Evolutionary conservation across 2,329 filamentous ascomycete species (phyloP).

Genomic region (Chalaropsis thielavioides): DNA sequence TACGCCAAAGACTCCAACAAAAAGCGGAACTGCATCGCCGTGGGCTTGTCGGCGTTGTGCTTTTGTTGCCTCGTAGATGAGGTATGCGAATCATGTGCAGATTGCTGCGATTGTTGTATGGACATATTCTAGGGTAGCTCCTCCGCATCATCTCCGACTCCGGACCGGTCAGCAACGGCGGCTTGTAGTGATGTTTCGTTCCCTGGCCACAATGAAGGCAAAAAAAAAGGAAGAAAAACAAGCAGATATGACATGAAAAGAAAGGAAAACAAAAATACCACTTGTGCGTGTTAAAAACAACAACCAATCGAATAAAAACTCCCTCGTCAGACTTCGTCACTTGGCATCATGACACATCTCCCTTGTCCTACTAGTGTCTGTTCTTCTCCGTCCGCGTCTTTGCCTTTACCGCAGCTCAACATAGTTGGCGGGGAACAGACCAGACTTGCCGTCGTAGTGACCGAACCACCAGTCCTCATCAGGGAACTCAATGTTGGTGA

Average conservation of each 20-base stretch:
- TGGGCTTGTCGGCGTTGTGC: conserved; percentile 31
- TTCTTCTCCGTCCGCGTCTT: neutral
- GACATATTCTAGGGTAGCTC: conserved; percentile 19
- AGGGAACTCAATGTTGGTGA: conserved; percentile 79
- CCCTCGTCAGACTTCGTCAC: neutral
- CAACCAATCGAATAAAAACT: neutral
- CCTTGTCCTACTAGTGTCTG: neutral
- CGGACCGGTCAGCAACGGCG: too few species aligned
- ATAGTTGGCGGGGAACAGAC: conserved; percentile 71
- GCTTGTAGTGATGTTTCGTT: neutral
- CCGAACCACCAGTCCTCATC: conserved; percentile 99
- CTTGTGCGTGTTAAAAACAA: neutral
- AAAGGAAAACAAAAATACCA: neutral
- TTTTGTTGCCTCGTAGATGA: conserved; percentile 38
- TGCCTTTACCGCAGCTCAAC: conserved; percentile 35
- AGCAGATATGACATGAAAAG: neutral
- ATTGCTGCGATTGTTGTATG: conserved; percentile 29
- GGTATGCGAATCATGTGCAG: conserved; percentile 35
- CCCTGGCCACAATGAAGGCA: too few species aligned
- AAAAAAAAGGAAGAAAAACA: neutral
- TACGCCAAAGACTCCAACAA: conserved; percentile 13
- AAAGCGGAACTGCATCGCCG: conserved; percentile 28
- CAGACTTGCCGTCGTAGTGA: conserved; percentile 60
- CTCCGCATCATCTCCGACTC: too few species aligned
- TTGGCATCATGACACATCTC: neutral